Evolutionary conservation across 2,329 filamentous ascomycete species (phyloP), one percentile per base, ranked within the genome.

Genomic region (Myotisia sp.): DNA sequence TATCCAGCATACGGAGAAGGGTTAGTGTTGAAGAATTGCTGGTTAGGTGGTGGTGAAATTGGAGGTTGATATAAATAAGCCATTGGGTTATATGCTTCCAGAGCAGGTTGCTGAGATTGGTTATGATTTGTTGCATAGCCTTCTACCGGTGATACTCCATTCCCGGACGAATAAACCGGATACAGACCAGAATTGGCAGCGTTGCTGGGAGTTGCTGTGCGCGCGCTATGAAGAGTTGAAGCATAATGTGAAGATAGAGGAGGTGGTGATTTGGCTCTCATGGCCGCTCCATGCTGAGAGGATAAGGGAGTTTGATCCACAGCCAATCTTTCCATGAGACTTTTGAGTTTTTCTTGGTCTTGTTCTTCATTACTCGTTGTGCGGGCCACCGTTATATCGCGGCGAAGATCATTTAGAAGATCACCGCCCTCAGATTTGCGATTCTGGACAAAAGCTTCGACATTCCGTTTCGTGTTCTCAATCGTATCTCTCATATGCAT

Each of bases 381-480:
- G 23, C 62, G 77, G 33, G 68, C 72, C 3, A 73, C 70, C 48
- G 78, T 78, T n/a, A n/a, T n/a, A 33, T 79, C 75, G 45, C 80
- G 76, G 55, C 93, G 85, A 42, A 98, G 98, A 46, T 85, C 79
- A 45, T 74, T 76, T 22, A 98, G 70, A 4, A 98, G 70, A 53
- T 93, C 83, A 0, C 84, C 83, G 3, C 90, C 90, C 62, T 98
- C 90, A 1, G 82, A 79, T 40, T 86, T 68, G 33, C 90, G 74
- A 55, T 98, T 98, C 62, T 85, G 92, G 44, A 98, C 86, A 58
- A 98, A 98, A 0, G 80, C 81, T 44, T 95, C 87, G 1, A 98
- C 90, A 48, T 98, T 98, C 68, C 93, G 90, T 48, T 85, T 76
- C 26, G 94, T 64, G 51, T 82, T 93, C 44, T 87, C 81, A 0